These are phyloP conservation scores for Decorospora gaudefroyi DNA, from an alignment of 2,329 filamentous ascomycete species.

Conservation along the genomic window DNA sequence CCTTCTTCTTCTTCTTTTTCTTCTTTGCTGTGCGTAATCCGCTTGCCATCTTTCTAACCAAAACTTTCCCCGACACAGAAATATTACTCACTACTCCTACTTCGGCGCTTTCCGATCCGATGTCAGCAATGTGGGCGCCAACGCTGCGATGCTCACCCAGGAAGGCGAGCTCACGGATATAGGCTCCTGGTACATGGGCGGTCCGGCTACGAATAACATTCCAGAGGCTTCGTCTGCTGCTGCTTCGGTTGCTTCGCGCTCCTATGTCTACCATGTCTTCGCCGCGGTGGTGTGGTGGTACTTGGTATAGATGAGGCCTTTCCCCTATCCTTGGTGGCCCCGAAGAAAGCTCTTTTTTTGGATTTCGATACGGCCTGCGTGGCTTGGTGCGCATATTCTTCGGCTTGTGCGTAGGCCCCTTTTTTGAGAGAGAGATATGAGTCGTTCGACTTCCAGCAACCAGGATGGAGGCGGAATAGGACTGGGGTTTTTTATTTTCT, in stretches of 20 bases:
- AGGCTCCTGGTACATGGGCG: slow-evolving; percentile 75
- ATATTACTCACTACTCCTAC: slow-evolving; percentile 71
- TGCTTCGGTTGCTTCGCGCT: background rate
- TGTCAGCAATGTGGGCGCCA: slow-evolving; percentile 74
- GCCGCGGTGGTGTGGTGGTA: background rate
- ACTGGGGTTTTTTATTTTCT: too few relatives aligned
- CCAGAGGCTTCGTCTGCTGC: slow-evolving; percentile 7
- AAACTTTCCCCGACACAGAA: too few relatives aligned
- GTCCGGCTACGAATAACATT: slow-evolving; percentile 24
- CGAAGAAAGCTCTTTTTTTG: too few relatives aligned
- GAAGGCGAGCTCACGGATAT: slow-evolving; percentile 74
- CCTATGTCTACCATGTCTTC: background rate
- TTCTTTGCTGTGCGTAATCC: background rate
- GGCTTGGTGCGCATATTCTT: too few relatives aligned
- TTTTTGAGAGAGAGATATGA: too few relatives aligned
- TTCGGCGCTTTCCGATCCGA: slow-evolving; percentile 74
- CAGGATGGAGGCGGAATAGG: too few relatives aligned
- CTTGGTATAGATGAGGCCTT: background rate
- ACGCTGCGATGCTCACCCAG: slow-evolving; percentile 70
- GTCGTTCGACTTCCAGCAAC: too few relatives aligned
- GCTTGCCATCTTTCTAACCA: background rate
- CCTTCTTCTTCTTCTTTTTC: background rate
- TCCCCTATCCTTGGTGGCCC: too few relatives aligned
- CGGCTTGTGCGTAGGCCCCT: too few relatives aligned
- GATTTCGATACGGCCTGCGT: too few relatives aligned